These are phyloP conservation scores for Fusarium goolgardi DNA, from an alignment of 2,329 filamentous ascomycete species.

Conservation along the genomic window DNA sequence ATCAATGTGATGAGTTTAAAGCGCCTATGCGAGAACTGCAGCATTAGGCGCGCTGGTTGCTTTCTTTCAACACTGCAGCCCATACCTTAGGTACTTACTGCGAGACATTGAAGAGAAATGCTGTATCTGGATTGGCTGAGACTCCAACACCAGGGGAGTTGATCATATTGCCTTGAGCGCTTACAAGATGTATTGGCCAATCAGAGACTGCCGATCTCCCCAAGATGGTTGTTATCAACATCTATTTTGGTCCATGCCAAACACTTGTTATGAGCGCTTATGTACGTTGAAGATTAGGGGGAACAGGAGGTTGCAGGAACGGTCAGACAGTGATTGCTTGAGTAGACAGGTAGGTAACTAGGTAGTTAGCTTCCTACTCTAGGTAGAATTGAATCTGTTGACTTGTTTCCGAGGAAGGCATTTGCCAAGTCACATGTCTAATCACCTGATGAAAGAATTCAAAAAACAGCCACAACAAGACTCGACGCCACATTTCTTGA, in stretches of 20 bases:
- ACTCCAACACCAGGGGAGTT: constrained; percentile 7
- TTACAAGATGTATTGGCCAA: constrained; percentile 36
- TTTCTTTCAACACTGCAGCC: constrained; percentile 27
- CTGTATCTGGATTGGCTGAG: constrained; percentile 37
- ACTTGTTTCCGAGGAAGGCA: background rate
- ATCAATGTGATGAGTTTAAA: constrained; percentile 34
- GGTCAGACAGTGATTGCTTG: constrained; percentile 1
- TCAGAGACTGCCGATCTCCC: constrained; percentile 21
- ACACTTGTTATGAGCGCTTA: constrained; percentile 40
- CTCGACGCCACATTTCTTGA: constrained; percentile 17
- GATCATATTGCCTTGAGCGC: constrained; percentile 38
- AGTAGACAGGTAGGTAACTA: too few species aligned
- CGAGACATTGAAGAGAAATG: constrained; percentile 32
- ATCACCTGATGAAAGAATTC: constrained; percentile 23
- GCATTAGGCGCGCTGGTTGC: constrained; percentile 43
- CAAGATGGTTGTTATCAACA: constrained; percentile 29
- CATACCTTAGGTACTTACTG: background rate
- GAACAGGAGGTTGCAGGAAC: constrained; percentile 8
- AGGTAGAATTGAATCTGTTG: background rate
- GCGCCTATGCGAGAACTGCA: constrained; percentile 45
- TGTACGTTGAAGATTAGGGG: constrained; percentile 21
- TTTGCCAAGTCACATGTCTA: constrained; percentile 11
- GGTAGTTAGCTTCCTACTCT: background rate
- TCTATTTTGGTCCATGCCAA: constrained; percentile 37
- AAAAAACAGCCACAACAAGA: background rate